Percentiles rank a stretch among this genome's conserved stretches.
Conservation (phyloP, 805 yeast species). For the Candida bentonensis region DNA sequence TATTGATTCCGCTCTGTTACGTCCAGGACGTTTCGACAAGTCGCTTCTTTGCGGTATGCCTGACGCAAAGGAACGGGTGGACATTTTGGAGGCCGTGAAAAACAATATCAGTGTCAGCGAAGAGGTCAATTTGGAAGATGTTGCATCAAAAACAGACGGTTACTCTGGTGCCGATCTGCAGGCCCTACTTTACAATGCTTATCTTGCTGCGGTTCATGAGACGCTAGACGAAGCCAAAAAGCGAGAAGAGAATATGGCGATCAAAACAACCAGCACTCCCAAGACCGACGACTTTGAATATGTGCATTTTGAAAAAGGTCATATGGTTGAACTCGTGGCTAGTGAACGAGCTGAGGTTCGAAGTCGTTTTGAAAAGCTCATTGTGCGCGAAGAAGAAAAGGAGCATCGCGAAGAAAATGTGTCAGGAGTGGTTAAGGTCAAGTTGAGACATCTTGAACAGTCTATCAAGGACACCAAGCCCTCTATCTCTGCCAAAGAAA, state of each 20-base stretch:
- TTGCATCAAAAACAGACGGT: slow-evolving; percentile 55
- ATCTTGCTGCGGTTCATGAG: slow-evolving; percentile 62
- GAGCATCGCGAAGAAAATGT: background rate
- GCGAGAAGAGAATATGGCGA: slow-evolving; percentile 7
- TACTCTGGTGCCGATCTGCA: slow-evolving; percentile 93
- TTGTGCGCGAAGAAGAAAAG: slow-evolving; percentile 3
- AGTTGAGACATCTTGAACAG: slow-evolving; percentile 38
- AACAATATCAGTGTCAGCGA: slow-evolving; percentile 44
- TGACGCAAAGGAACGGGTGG: slow-evolving; percentile 48
- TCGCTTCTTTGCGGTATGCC: slow-evolving; percentile 88
- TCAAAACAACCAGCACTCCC: background rate
- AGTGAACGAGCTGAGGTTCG: slow-evolving; percentile 3
- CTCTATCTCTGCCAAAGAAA: slow-evolving; percentile 70
- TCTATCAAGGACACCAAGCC: slow-evolving; percentile 72
- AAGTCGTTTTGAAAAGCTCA: slow-evolving; percentile 5
- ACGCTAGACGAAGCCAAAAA: slow-evolving; percentile 23
- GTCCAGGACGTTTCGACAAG: slow-evolving; percentile 95
- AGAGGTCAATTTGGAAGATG: slow-evolving; percentile 34
- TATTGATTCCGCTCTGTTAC: slow-evolving; percentile 82
- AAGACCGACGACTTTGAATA: background rate
- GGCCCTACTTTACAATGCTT: slow-evolving; percentile 83
- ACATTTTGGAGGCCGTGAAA: slow-evolving; percentile 44
- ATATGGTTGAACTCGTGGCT: background rate
- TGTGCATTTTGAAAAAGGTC: background rate
- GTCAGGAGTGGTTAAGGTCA: slow-evolving; percentile 30